phyloP scores from a whole-genome alignment of 2,329 filamentous ascomycete genomes.

The Aspergillus pseudoterreus region DNA sequence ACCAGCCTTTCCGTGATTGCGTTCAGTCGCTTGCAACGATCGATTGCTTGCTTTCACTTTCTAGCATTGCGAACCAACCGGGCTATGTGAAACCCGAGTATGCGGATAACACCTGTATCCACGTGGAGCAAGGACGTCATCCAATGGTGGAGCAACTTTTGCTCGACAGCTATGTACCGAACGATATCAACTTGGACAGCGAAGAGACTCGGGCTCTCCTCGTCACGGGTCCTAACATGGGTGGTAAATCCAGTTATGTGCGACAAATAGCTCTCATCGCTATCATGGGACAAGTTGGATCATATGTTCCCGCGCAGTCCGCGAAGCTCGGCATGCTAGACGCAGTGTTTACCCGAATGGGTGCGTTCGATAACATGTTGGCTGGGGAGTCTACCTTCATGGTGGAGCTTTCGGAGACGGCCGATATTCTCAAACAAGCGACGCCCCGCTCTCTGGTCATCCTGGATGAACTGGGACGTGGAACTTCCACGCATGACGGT shows the following conservation, averaged over 20 bases:
- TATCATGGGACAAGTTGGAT: slow-evolving; percentile 92
- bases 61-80: slow-evolving; percentile 77
- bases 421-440: slow-evolving; percentile 83
- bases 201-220: slow-evolving; percentile 69
- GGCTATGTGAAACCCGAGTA: slow-evolving; percentile 80
- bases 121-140: slow-evolving; percentile 73
- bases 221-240: slow-evolving; percentile 97
- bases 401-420: slow-evolving; percentile 93
- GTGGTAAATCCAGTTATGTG: slow-evolving; percentile 96
- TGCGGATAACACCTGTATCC: slow-evolving; percentile 63
- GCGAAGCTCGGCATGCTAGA: slow-evolving; percentile 78
- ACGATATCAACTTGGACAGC: slow-evolving; percentile 70
- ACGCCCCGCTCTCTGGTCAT: slow-evolving; percentile 83
- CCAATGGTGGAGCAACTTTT: slow-evolving; percentile 94
- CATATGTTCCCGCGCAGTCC: slow-evolving; percentile 78
- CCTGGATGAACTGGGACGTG: slow-evolving; percentile 88
- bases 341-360: slow-evolving; percentile 92
- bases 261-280: slow-evolving; percentile 85
- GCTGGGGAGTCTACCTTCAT: slow-evolving; percentile 95
- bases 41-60: slow-evolving; percentile 84
- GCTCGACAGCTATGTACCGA: slow-evolving; percentile 84
- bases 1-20: slow-evolving; percentile 84
- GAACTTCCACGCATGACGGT: slow-evolving; percentile 92
- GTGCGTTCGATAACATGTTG: slow-evolving; percentile 93
- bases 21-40: slow-evolving; percentile 81